Percentiles rank a stretch among this genome's conserved stretches.
phyloP scores from a whole-genome alignment of 2,329 filamentous ascomycete genomes.

The Hypocrella siamensis region DNA sequence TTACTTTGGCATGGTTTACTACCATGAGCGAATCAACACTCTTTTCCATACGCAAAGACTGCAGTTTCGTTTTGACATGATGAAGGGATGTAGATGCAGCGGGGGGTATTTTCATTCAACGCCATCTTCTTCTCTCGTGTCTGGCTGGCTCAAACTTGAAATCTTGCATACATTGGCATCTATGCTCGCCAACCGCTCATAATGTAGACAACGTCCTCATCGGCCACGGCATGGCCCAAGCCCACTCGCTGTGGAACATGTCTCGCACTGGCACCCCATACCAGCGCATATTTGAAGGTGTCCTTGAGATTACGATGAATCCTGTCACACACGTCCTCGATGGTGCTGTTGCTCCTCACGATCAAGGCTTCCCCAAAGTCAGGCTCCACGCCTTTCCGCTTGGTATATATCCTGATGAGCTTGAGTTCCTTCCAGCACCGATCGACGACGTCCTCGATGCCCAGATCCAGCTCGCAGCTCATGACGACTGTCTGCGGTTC shows the following conservation, averaged over 20 bases:
- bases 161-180: slow-evolving; percentile 1
- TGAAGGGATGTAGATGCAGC: too few species aligned
- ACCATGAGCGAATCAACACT: too few species aligned
- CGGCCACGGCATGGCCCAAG: slow-evolving; percentile 60
- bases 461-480: slow-evolving; percentile 91
- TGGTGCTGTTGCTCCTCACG: slow-evolving; percentile 70
- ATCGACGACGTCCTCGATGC: slow-evolving; percentile 85
- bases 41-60: too few species aligned
- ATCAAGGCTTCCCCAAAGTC: slow-evolving; percentile 87
- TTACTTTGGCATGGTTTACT: too few species aligned
- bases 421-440: slow-evolving; percentile 87
- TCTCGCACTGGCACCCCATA: slow-evolving; percentile 92
- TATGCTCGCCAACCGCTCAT: slow-evolving; percentile 48
- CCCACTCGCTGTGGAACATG: slow-evolving; percentile 92
- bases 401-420: slow-evolving; percentile 88
- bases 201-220: slow-evolving; percentile 55
- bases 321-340: slow-evolving; percentile 94
- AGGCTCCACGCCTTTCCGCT: slow-evolving; percentile 83
- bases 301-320: slow-evolving; percentile 93
- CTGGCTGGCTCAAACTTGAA: too few species aligned
- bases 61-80: too few species aligned
- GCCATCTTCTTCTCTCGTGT: slow-evolving; percentile 1
- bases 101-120: too few species aligned
- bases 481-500: slow-evolving; percentile 94
- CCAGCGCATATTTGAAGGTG: slow-evolving; percentile 95